phyloP scores from a whole-genome alignment of 2,329 filamentous ascomycete genomes.

The Juglanconis oblonga region DNA sequence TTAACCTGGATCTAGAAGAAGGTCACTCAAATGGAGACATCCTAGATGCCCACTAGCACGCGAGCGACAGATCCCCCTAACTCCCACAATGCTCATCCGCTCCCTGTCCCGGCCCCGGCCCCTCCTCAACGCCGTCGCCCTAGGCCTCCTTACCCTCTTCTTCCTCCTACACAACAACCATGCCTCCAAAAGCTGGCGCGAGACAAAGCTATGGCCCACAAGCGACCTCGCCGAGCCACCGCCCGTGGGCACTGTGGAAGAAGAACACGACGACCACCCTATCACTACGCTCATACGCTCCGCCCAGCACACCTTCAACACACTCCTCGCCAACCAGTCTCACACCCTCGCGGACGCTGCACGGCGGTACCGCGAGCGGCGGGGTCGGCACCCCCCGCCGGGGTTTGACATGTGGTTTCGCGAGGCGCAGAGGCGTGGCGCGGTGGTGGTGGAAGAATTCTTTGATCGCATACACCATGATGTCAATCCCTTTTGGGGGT shows the following conservation, averaged over 20 bases:
- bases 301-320: slow-evolving; percentile 36
- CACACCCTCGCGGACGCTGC: slow-evolving; percentile 43
- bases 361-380: slow-evolving; percentile 40
- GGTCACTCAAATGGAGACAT: background rate
- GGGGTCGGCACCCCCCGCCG: slow-evolving; percentile 47
- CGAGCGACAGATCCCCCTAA: background rate
- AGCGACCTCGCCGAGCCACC: slow-evolving; percentile 15
- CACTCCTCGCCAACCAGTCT: slow-evolving; percentile 37
- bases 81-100: background rate
- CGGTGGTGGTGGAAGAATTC: slow-evolving; percentile 44
- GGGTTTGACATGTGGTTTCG: slow-evolving; percentile 46
- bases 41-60: background rate
- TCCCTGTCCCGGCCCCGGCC: slow-evolving; percentile 5
- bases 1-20: background rate
- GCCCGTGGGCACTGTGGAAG: slow-evolving; percentile 15
- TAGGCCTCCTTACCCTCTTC: slow-evolving; percentile 3
- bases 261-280: slow-evolving; percentile 31
- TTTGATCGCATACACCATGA: slow-evolving; percentile 55
- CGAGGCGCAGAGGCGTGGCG: slow-evolving; percentile 39
- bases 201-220: slow-evolving; percentile 1
- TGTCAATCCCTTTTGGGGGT: slow-evolving; percentile 51
- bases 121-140: background rate
- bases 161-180: slow-evolving; percentile 12
- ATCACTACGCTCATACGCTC: slow-evolving; percentile 43
- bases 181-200: background rate